Evolutionary conservation across 2,329 filamentous ascomycete genomes (phyloP), one percentile per base, ranked within the genome.

Genomic region (Talaromyces pinophilus): DNA sequence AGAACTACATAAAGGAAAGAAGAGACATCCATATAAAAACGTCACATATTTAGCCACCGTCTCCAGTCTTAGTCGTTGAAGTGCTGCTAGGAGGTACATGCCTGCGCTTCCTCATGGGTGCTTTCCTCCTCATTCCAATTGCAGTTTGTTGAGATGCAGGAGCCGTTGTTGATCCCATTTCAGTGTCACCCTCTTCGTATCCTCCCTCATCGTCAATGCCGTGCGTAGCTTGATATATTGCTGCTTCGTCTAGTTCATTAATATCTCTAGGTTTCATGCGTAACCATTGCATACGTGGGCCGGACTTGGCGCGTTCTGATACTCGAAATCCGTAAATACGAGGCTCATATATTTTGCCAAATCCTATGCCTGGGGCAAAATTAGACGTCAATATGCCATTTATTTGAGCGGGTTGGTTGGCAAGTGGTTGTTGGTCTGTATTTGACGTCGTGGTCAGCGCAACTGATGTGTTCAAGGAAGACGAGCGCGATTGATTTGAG

Each of bases 291-390:
- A 99, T 99, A 68, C 95, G 87, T 13, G 95, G 95, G 0, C 95
- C 95, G 28, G 92, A 93, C 71, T 91, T 88, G 50, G 95, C 92
- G 66, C 93, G 85, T 79, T 98, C 95, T 19, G 92, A 94, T 25
- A 99, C 95, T 68, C 91, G 88, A 82, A 99, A 99, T 33, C 95
- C 95, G 80, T 98, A 99, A 77, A 99, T 98, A 71, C 90, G 91
- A 67, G 95, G 93, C 76, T 97, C 92, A 80, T 98, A 98, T 73
- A 97, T 92, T 77, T 89, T 92, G 67, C 88, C 88, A 59, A 83
- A 83, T 11, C 95, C 95, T 2, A 99, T 84, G 1, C 93, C 92
- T 0, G 95, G 93, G 1, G 91, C 93, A 70, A 97, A 90, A 78
- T 98, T 99, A 72, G 88, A 86, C 4, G 91, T 87, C 70, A 92